A percentile compares a stretch with the other conserved stretches of the same genome.
These are phyloP conservation scores for Blepharisma undulans DNA, from an alignment of 169 alveolate genomes.

Conservation along the genomic window DNA sequence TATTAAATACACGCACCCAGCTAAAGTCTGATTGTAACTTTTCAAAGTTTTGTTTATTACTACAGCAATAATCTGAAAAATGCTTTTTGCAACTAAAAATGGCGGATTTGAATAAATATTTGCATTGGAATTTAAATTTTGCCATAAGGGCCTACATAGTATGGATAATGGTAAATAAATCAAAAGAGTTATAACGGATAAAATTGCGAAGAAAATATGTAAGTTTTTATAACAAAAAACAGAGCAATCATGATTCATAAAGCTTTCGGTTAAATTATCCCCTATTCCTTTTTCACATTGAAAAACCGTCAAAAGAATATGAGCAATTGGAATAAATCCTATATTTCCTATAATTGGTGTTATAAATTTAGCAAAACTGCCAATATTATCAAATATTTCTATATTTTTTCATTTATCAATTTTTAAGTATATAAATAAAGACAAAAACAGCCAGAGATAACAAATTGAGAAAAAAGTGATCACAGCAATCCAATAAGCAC, in stretches of 20 bases:
- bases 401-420: no score
- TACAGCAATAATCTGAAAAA: background rate
- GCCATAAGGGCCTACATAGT: background rate
- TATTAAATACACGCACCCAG: background rate
- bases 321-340: background rate
- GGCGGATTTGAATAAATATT: background rate
- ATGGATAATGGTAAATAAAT: background rate
- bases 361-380: no score
- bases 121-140: background rate
- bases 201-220: background rate
- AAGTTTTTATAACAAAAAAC: background rate
- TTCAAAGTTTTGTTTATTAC: background rate
- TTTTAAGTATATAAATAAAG: no score
- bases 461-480: no score
- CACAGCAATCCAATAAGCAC: conserved; percentile 17
- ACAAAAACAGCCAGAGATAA: background rate
- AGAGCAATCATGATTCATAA: background rate
- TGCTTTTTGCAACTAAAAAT: background rate
- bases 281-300: background rate
- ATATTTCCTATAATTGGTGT: conserved; percentile 3
- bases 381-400: no score
- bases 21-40: background rate
- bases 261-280: background rate
- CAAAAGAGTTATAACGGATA: background rate
- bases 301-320: background rate